phyloP scores from a whole-genome alignment of 192 early-diverging fungal species.

The Rhizophagus sp. region DNA sequence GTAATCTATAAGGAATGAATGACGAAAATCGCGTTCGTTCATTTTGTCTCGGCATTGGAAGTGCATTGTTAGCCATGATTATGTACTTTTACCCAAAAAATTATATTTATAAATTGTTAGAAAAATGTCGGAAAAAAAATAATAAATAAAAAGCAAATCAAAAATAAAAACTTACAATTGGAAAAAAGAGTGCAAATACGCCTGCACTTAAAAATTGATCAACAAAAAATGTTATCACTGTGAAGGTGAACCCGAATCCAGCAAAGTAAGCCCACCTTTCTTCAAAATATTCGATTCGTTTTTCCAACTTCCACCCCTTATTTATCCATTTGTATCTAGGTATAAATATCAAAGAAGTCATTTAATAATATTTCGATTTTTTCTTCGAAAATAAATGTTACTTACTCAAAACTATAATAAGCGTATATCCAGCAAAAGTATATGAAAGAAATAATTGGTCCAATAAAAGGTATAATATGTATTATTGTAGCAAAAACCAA shows the following conservation, averaged over 20 bases:
- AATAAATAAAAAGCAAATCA: not conserved
- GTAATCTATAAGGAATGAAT: conserved; percentile 38
- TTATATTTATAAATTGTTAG: not conserved
- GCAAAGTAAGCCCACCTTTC: conserved; percentile 59
- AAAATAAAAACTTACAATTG: conserved; percentile 40
- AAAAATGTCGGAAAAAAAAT: not conserved
- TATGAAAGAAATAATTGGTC: conserved; percentile 45
- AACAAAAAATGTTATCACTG: conserved; percentile 51
- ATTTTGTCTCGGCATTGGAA: conserved; percentile 38
- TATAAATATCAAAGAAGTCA: conserved; percentile 20
- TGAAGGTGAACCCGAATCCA: conserved; percentile 58
- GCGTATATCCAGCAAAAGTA: conserved; percentile 46
- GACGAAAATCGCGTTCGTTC: conserved; percentile 5
- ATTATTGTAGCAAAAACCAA: conserved; percentile 36
- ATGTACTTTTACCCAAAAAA: conserved; percentile 39
- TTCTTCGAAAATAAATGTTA: not conserved
- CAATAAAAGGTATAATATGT: conserved; percentile 44
- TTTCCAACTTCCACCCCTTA: conserved; percentile 53
- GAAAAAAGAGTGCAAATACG: conserved; percentile 52
- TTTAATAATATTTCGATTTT: conserved; percentile 38
- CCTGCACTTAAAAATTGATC: conserved; percentile 47
- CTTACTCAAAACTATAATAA: conserved; percentile 58
- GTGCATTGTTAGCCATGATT: conserved; percentile 55
- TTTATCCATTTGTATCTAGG: conserved; percentile 58
- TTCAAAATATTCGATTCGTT: conserved; percentile 58